Conservation (phyloP, 2,329 filamentous ascomycete species). For the Ceratocystis diversiconidia region DNA sequence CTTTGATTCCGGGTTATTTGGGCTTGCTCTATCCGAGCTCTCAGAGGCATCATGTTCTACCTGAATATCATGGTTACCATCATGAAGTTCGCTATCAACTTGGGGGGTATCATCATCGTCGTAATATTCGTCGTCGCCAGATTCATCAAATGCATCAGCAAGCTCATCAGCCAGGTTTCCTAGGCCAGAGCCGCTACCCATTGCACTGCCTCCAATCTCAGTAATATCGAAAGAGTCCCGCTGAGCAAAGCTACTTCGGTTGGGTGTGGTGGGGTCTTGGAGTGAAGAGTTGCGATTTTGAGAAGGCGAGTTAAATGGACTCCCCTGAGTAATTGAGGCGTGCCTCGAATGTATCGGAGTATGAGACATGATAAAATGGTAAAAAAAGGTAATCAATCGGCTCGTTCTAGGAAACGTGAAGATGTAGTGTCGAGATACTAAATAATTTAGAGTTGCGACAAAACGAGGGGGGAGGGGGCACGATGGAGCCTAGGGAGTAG, state of each 20-base stretch:
- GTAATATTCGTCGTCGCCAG: slow-evolving; percentile 44
- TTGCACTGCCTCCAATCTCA: slow-evolving; percentile 29
- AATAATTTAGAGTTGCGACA: neutral
- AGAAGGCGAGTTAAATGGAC: slow-evolving; percentile 16
- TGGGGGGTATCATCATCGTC: slow-evolving; percentile 24
- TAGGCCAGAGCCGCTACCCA: slow-evolving; percentile 40
- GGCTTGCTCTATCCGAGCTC: slow-evolving; percentile 6
- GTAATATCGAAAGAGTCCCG: slow-evolving; percentile 35
- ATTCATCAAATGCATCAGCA: slow-evolving; percentile 56
- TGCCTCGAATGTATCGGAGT: slow-evolving; percentile 47
- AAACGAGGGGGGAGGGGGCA: neutral
- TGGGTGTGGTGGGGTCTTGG: slow-evolving; percentile 36
- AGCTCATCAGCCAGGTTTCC: slow-evolving; percentile 73
- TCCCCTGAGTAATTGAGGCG: slow-evolving; percentile 37
- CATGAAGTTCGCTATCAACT: slow-evolving; percentile 27
- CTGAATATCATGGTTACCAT: neutral
- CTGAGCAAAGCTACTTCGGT: slow-evolving; percentile 34
- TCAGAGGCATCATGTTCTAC: slow-evolving; percentile 5
- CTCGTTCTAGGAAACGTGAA: neutral
- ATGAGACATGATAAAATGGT: slow-evolving; percentile 29
- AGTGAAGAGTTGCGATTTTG: slow-evolving; percentile 31
- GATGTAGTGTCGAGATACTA: neutral
- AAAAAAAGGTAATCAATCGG: neutral
- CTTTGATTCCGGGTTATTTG: slow-evolving; percentile 20
- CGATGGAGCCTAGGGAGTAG: neutral